Percentiles rank a stretch among this genome's conserved stretches.
phyloP scores from a whole-genome alignment of 306 rosid species.

The Vicia villosa region DNA sequence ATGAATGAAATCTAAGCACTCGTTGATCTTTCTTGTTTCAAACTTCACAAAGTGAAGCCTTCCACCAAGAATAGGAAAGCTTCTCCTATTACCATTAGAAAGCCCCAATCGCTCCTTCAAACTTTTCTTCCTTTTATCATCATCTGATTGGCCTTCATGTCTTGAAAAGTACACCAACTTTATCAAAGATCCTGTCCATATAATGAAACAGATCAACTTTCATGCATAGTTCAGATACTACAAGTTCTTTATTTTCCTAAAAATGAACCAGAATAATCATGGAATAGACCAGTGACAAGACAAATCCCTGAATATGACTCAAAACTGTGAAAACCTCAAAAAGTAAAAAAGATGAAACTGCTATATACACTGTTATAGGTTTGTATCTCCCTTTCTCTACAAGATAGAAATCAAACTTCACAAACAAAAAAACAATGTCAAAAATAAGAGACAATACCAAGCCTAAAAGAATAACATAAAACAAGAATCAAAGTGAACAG shows the following conservation, averaged over 20 bases:
- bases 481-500: not conserved
- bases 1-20: slow-evolving; percentile 90
- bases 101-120: slow-evolving; percentile 72
- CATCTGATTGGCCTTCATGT: slow-evolving; percentile 65
- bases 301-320: slow-evolving; percentile 15
- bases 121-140: slow-evolving; percentile 76
- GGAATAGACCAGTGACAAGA: not conserved
- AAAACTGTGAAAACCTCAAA: not conserved
- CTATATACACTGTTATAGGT: not conserved
- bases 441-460: slow-evolving; percentile 1
- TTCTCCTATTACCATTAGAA: slow-evolving; percentile 76
- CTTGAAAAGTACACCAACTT: slow-evolving; percentile 97
- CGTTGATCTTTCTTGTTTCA: slow-evolving; percentile 86
- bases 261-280: not conserved
- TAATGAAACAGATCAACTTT: slow-evolving; percentile 28
- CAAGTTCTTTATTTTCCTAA: slow-evolving; percentile 5
- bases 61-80: slow-evolving; percentile 97
- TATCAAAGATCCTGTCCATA: slow-evolving; percentile 84
- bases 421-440: slow-evolving; percentile 6
- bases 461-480: slow-evolving; percentile 24
- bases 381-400: not conserved
- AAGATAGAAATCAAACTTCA: slow-evolving; percentile 10
- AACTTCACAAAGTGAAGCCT: slow-evolving; percentile 99
- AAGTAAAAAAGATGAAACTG: not conserved
- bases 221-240: slow-evolving; percentile 20